Evolutionary conservation across 441 rosid species (phyloP).

Genomic region (Biscutella laevigata): DNA sequence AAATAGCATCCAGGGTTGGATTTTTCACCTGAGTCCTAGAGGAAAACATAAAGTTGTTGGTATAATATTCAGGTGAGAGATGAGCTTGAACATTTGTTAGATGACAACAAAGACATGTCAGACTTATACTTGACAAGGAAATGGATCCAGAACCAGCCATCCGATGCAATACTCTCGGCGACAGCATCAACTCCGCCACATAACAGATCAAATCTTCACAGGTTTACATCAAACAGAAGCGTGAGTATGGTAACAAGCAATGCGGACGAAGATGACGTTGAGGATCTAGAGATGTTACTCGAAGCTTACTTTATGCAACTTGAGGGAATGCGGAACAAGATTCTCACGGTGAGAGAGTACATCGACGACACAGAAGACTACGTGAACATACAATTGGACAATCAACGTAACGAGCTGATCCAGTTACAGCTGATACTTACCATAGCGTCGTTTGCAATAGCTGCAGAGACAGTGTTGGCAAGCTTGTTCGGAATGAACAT

Average conservation of each 20-base stretch:
- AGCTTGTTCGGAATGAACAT: constrained; percentile 85
- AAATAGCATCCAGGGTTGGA: no score
- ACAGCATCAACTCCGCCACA: constrained; percentile 34
- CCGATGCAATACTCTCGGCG: constrained; percentile 45
- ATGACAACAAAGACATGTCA: constrained; percentile 89
- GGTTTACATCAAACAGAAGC: constrained; percentile 53
- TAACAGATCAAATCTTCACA: constrained; percentile 30
- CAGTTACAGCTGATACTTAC: constrained; percentile 80
- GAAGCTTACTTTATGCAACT: constrained; percentile 95
- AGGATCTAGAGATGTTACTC: constrained; percentile 88
- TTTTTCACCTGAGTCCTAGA: no score
- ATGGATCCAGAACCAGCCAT: constrained; percentile 74
- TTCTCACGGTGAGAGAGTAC: constrained; percentile 87
- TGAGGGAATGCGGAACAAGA: constrained; percentile 89
- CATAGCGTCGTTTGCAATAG: constrained; percentile 73
- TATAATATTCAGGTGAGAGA: constrained; percentile 66
- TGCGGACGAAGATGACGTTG: constrained; percentile 59
- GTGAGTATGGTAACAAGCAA: constrained; percentile 54
- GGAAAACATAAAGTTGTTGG: neutral
- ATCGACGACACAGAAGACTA: constrained; percentile 95
- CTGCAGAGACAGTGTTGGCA: constrained; percentile 62
- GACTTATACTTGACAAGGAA: constrained; percentile 77
- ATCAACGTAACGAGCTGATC: constrained; percentile 87
- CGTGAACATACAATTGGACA: constrained; percentile 84
- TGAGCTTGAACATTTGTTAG: constrained; percentile 78